A percentile compares a stretch with the other conserved stretches of the same genome.
Conservation (phyloP, 2,329 filamentous ascomycete species). For the Camillea tinctor region DNA sequence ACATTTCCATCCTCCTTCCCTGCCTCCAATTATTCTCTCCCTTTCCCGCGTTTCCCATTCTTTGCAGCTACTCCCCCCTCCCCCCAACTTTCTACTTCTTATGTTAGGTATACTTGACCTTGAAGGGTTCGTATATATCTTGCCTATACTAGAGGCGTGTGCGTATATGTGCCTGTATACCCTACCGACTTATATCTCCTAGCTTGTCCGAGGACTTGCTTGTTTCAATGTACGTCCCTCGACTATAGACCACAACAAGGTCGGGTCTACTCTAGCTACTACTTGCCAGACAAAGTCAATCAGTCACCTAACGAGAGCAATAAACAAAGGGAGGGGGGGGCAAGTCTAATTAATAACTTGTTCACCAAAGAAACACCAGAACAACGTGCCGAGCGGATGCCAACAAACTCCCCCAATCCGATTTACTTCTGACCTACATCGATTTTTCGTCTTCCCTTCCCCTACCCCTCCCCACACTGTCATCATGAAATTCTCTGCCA, state of each 20-base stretch:
- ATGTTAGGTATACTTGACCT: not conserved
- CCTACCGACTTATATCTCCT: too few species aligned
- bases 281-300: too few species aligned
- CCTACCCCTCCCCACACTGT: not conserved
- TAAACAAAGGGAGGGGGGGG: not conserved
- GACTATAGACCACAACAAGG: too few species aligned
- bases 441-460: not conserved
- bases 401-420: not conserved
- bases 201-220: too few species aligned
- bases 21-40: not conserved
- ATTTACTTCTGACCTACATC: not conserved
- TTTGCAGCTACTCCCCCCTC: not conserved
- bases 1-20: not conserved
- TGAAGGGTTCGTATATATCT: too few species aligned
- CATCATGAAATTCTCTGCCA: conserved; percentile 30
- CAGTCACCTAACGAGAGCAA: too few species aligned
- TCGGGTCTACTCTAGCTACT: too few species aligned
- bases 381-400: not conserved
- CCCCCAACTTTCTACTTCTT: not conserved
- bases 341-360: not conserved
- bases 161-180: too few species aligned
- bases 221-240: too few species aligned
- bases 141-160: too few species aligned
- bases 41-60: not conserved
- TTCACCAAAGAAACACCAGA: not conserved